Percentiles rank a stretch among this genome's conserved stretches.
Evolutionary conservation across 371 early-diverging fungal species (phyloP).

Genomic region (Lichtheimia ramosa): DNA sequence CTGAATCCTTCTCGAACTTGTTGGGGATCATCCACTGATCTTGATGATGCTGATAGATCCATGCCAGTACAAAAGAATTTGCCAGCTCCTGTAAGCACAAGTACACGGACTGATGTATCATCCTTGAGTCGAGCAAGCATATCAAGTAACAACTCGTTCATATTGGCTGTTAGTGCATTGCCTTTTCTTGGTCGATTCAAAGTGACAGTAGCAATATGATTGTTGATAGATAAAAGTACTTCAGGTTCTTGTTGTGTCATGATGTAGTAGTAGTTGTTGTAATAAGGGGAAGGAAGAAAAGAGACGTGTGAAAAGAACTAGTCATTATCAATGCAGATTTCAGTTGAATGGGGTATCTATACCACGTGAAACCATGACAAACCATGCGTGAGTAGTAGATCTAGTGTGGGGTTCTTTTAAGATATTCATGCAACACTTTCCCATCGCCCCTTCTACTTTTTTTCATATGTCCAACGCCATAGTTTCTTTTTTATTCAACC

Average conservation of each 20-base stretch:
- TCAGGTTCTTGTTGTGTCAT: conserved; percentile 9
- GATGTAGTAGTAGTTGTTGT: no score
- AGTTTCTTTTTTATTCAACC: no score
- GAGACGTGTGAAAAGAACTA: neutral
- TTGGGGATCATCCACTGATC: conserved; percentile 24
- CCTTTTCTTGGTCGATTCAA: conserved; percentile 61
- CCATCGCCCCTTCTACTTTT: no score
- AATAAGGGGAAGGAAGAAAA: neutral
- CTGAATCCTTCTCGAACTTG: conserved; percentile 29
- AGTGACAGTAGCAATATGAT: conserved; percentile 58
- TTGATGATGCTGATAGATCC: conserved; percentile 50
- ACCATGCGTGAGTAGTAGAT: no score
- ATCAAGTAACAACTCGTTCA: conserved; percentile 47
- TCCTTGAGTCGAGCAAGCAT: conserved; percentile 44
- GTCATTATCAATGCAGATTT: neutral
- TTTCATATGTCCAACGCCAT: no score
- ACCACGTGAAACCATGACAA: no score
- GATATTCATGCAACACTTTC: no score
- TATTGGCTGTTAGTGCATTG: conserved; percentile 58
- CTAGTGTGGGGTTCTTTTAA: no score
- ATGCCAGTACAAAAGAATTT: conserved; percentile 79
- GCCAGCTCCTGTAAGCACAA: conserved; percentile 69
- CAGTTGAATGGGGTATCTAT: no score
- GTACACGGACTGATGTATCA: conserved; percentile 54
- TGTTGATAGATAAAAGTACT: conserved; percentile 15